phyloP scores from a whole-genome alignment of 2,329 filamentous ascomycete genomes.

The Madurella fahalii region DNA sequence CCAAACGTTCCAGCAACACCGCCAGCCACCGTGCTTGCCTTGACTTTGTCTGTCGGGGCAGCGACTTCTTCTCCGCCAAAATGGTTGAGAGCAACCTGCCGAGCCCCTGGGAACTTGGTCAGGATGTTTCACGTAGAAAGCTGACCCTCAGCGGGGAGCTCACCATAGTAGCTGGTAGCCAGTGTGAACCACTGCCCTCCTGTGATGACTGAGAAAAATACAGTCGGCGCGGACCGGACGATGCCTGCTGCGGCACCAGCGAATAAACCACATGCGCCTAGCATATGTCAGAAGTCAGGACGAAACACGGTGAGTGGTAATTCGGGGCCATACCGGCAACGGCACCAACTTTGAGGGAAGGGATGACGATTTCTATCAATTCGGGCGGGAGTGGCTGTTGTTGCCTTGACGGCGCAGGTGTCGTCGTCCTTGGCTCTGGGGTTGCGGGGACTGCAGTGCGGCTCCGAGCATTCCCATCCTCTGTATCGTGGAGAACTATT shows the following conservation, averaged over 20 bases:
- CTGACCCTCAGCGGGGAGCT: conserved; percentile 23
- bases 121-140: neutral
- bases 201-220: conserved; percentile 66
- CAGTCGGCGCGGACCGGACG: conserved; percentile 61
- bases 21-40: conserved; percentile 67
- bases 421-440: neutral
- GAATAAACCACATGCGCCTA: conserved; percentile 58
- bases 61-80: conserved; percentile 50
- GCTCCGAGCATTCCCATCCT: neutral
- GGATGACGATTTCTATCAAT: conserved; percentile 39
- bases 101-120: conserved; percentile 39
- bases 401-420: neutral
- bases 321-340: conserved; percentile 46
- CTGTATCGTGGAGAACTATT: neutral
- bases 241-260: conserved; percentile 69
- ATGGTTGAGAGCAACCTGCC: conserved; percentile 43
- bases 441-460: neutral
- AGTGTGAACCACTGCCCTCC: conserved; percentile 79
- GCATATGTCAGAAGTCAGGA: neutral
- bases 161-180: conserved; percentile 73
- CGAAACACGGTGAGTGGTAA: neutral
- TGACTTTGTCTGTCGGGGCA: conserved; percentile 56
- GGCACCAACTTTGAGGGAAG: conserved; percentile 57
- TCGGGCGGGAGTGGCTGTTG: conserved; percentile 39
- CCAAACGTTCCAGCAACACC: conserved; percentile 61